A percentile compares a stretch with the other conserved stretches of the same genome.
phyloP scores from a whole-genome alignment of 805 yeast genomes.

The Millerozyma acaciae region DNA sequence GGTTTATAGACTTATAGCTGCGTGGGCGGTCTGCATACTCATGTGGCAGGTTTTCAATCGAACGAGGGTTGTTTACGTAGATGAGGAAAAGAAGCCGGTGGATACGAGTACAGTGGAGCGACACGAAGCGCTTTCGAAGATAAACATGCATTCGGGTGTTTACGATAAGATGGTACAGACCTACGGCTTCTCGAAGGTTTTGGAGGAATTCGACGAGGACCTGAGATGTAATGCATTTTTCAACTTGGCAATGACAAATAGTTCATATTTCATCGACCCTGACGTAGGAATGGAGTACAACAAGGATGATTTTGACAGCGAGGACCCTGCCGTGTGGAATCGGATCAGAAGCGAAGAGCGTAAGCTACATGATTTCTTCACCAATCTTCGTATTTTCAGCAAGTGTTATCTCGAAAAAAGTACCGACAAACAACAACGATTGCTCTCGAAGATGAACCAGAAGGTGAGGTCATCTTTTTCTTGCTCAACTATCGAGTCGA shows the following conservation, averaged over 20 bases:
- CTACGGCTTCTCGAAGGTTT: slow-evolving; percentile 5
- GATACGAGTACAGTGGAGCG: no score
- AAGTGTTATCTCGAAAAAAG: slow-evolving; percentile 17
- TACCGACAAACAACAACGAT: slow-evolving; percentile 1
- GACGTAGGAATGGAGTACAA: slow-evolving; percentile 11
- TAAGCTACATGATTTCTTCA: slow-evolving; percentile 19
- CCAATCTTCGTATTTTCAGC: slow-evolving; percentile 21
- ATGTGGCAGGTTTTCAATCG: no score
- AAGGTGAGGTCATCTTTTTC: neutral
- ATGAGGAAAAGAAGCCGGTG: neutral
- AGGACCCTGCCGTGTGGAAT: slow-evolving; percentile 11
- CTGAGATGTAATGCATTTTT: slow-evolving; percentile 23
- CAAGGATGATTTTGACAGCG: slow-evolving; percentile 10
- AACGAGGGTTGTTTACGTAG: neutral
- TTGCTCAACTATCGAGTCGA: slow-evolving; percentile 11
- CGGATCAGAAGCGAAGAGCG: slow-evolving; percentile 18
- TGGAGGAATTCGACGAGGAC: slow-evolving; percentile 7
- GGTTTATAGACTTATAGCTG: neutral
- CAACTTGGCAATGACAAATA: slow-evolving; percentile 9
- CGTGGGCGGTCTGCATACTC: neutral
- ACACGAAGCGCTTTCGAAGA: neutral
- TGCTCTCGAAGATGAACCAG: neutral
- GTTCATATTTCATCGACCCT: slow-evolving; percentile 13
- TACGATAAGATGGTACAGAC: slow-evolving; percentile 4
- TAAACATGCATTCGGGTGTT: slow-evolving; percentile 1